Evolutionary conservation across 805 yeast genomes (phyloP), one percentile per base, ranked within the genome.

Genomic region (Saccharomycopsis sp.): DNA sequence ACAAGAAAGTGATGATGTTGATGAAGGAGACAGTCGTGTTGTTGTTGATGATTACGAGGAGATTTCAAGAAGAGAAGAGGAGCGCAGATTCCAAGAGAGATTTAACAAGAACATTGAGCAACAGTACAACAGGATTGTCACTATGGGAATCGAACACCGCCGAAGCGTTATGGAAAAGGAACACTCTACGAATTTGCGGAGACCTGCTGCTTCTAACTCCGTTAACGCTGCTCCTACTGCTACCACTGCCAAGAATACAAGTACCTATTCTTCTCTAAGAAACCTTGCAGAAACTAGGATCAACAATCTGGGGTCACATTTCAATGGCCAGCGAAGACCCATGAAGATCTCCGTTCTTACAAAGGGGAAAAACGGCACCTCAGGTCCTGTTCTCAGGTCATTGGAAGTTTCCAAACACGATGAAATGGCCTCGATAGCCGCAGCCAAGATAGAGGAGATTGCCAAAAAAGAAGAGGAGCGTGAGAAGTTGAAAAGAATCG

Each of bases 401-500:
- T 25, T 53, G 80, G 19, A 57, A 54, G 4, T 57, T 82, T 26
- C 86, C 87, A 0, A 58, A 1, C 63, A 73, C 45, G 68, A 69
- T 19, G 69, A 64, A 41, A 69, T 81, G 53, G 80, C 75, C 0
- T n/a, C n/a, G n/a, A n/a, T n/a, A n/a, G n/a, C n/a, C n/a, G 64
- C 69, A 25, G 68, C 67, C 22, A 68, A 77, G 13, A 50, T 67
- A 19, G 65, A 65, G 46, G 77, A 74, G 43, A 73, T 69, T 39
- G 71, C 65, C 39, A 65, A 67, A 45, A 63, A 69, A 45, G 64
- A 64, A 46, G 62, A 63, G 30, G 80, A 80, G 55, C 68, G 74
- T 40, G 73, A 73, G 46, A 63, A 67, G 50, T 71, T 81, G 42
- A 73, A 76, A 56, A 65, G 66, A 30, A 65, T 75, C 43, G 81